Conservation (phyloP, 2,329 filamentous ascomycete genomes). For the Aspergillus brunneoviolaceus region DNA sequence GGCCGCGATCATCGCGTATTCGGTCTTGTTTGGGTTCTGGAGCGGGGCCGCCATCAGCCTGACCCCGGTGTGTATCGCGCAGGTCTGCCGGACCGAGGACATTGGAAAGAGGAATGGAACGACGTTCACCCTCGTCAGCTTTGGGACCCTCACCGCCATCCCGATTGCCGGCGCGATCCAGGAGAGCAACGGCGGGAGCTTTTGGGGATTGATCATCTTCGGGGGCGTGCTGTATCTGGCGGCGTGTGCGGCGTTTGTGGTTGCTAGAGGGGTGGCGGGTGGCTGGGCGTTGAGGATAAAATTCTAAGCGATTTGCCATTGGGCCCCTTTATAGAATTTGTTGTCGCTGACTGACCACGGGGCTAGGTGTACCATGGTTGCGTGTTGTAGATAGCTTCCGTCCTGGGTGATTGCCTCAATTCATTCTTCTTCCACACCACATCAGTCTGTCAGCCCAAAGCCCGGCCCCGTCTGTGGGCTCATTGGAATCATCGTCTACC, state of each 20-base stretch:
- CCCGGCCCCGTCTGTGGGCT: too few relatives aligned
- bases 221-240: conserved; percentile 27
- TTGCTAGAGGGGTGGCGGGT: conserved; percentile 23
- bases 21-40: conserved; percentile 25
- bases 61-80: conserved; percentile 32
- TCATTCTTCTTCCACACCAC: too few relatives aligned
- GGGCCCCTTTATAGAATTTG: too few relatives aligned
- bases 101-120: conserved; percentile 28
- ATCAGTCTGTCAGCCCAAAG: too few relatives aligned
- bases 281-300: conserved; percentile 21
- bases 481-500: too few relatives aligned
- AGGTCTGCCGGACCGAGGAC: conserved; percentile 31
- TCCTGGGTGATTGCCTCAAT: too few relatives aligned
- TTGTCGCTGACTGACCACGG: too few relatives aligned
- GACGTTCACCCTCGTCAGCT: conserved; percentile 24
- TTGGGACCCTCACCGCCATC: conserved; percentile 24
- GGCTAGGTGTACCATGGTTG: too few relatives aligned
- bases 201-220: conserved; percentile 18
- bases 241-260: conserved; percentile 22
- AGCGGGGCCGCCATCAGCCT: conserved; percentile 31
- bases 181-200: conserved; percentile 5
- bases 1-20: conserved; percentile 22
- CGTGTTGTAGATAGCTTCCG: too few relatives aligned
- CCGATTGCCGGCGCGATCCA: conserved; percentile 28
- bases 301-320: conserved; percentile 12